phyloP scores from a whole-genome alignment of 768 basidiomycete genomes.

The Amylocystis lapponica region DNA sequence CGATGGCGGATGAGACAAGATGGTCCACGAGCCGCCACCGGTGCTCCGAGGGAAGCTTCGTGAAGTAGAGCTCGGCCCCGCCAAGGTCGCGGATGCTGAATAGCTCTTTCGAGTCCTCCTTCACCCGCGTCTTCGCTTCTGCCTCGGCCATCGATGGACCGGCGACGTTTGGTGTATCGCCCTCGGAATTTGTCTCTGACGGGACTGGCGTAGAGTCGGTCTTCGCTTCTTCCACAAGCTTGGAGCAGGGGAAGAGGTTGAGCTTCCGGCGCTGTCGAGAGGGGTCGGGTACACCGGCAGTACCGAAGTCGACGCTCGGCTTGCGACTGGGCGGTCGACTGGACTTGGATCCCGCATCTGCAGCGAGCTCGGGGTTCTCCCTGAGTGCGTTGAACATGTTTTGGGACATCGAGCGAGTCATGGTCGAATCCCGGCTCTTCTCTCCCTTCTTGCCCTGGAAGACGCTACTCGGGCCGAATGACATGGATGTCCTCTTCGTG shows the following conservation, averaged over 20 bases:
- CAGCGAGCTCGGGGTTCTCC: slow-evolving; percentile 50
- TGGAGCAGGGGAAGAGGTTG: slow-evolving; percentile 74
- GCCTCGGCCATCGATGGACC: slow-evolving; percentile 58
- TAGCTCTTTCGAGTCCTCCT: slow-evolving; percentile 82
- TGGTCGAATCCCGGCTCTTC: slow-evolving; percentile 56
- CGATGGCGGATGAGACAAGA: slow-evolving; percentile 57
- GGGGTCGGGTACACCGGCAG: slow-evolving; percentile 40
- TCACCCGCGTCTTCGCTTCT: slow-evolving; percentile 69
- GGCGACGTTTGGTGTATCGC: slow-evolving; percentile 26
- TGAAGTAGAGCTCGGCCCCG: slow-evolving; percentile 87
- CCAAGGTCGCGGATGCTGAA: slow-evolving; percentile 77
- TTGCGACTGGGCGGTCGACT: slow-evolving; percentile 46
- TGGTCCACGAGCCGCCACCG: slow-evolving; percentile 67
- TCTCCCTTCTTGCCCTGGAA: slow-evolving; percentile 69
- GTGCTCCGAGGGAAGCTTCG: slow-evolving; percentile 58
- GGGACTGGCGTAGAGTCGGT: slow-evolving; percentile 39
- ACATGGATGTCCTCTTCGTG: slow-evolving; percentile 55
- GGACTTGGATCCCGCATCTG: slow-evolving; percentile 48
- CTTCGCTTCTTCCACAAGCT: slow-evolving; percentile 40
- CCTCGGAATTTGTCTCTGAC: slow-evolving; percentile 46
- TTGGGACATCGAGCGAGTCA: slow-evolving; percentile 76
- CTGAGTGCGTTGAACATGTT: slow-evolving; percentile 90
- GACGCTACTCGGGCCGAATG: slow-evolving; percentile 81
- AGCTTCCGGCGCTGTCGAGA: slow-evolving; percentile 61
- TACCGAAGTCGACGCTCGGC: slow-evolving; percentile 44